Evolutionary conservation across 371 early-diverging fungal genomes (phyloP).

Genomic region (Mortierella sp.): DNA sequence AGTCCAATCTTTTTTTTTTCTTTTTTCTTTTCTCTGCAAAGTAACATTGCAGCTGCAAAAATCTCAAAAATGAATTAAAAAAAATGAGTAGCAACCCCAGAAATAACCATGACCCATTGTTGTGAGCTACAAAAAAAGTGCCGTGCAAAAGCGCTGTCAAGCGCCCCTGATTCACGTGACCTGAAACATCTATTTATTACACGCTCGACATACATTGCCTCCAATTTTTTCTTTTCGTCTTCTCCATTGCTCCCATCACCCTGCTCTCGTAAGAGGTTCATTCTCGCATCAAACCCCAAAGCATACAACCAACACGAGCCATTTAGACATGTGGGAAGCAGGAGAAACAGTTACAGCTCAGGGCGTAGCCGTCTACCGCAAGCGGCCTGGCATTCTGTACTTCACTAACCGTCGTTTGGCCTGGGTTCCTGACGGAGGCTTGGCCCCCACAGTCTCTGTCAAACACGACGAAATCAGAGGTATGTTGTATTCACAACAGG

Average conservation of each 20-base stretch:
- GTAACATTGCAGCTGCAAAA: not conserved
- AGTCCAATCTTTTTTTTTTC: not conserved
- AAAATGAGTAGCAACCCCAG: slow-evolving; percentile 3
- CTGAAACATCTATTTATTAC: not conserved
- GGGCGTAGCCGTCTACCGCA: slow-evolving; percentile 65
- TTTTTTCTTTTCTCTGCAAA: not conserved
- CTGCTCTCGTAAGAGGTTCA: not conserved
- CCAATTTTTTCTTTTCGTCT: not conserved
- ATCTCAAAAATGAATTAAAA: slow-evolving; percentile 7
- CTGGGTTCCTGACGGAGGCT: slow-evolving; percentile 68
- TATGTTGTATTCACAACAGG: not conserved
- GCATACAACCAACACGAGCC: not conserved
- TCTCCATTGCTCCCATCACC: not conserved
- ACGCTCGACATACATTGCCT: not conserved
- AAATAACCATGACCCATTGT: not conserved
- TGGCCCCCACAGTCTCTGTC: slow-evolving; percentile 42
- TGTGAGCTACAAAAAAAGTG: not conserved
- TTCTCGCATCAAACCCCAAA: not conserved
- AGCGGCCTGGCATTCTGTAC: slow-evolving; percentile 67
- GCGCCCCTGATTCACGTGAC: not conserved
- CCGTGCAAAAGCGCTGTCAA: slow-evolving; percentile 1
- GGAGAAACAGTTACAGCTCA: slow-evolving; percentile 68
- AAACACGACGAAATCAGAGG: slow-evolving; percentile 47
- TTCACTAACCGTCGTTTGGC: slow-evolving; percentile 69
- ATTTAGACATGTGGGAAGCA: slow-evolving; percentile 67